Base-by-base conservation (phyloP, 768 basidiomycete genomes). In the Suillus tomentosus region DNA sequence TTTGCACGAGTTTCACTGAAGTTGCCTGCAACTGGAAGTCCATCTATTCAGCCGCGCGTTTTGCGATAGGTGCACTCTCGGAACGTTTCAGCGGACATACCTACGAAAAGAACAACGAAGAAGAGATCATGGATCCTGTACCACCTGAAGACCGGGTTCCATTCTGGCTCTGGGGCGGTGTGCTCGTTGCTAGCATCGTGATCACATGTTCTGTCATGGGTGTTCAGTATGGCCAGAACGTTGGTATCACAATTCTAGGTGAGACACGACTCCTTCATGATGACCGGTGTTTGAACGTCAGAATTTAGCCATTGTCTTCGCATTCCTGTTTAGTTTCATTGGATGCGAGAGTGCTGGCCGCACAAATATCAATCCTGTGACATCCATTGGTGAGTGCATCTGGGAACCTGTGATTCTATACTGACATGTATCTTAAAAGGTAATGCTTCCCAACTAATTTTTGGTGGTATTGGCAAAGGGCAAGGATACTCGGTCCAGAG, bases 261-360 rank as follows among this genome's bases (percentile, higher is more conserved):
- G 15, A 43, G 39, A 42, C n/a, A 19, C 40, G 19, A 45, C 17
- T 39, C 60, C 15, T 39, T 27, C 40, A 27, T 14, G 17, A 42
- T 58, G 57, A 42, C 1, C 24, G 3, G 57, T 13, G 24, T 10
- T 31, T 58, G 24, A 58, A 42, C 24, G 27, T 19, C 37, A 19
- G 22, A 37, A 4, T 48, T 19, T 11, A 66, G 72, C 86, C 10
- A 81, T 89, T 55, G 27, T 89, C 64, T 80, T 87, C 48, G 84
- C 84, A 39, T 88, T 87, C 78, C 53, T 87, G 48, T 89, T 89
- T 77, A 86, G 86, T 37, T 88, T 89, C 76, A 84, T 89, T 67
- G 87, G 84, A 48, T 86, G 86, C 10, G 86, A 88, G 71, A 85
- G 82, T 57, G 69, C 82, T 39, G 86, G 87, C 27, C 76, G 80